Evolutionary conservation across 306 rosid genomes (phyloP).

Genomic region (Prunus dulcis): DNA sequence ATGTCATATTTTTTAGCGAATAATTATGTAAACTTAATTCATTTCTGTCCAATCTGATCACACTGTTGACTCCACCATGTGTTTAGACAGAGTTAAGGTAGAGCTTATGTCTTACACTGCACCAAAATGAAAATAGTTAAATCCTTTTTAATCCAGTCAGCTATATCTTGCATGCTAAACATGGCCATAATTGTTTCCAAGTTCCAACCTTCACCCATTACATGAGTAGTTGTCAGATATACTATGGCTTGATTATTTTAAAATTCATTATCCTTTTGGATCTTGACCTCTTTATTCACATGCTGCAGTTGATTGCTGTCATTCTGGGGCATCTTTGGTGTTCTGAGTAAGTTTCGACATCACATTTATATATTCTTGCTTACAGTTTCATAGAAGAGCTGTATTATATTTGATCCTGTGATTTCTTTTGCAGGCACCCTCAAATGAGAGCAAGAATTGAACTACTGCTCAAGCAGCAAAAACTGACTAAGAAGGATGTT

Average conservation of each 20-base stretch:
- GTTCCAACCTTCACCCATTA: not conserved
- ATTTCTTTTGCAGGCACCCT: slow-evolving; percentile 48
- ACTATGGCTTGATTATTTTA: not conserved
- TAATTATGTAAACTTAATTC: not conserved
- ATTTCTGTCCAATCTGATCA: too few relatives aligned
- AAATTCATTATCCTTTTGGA: slow-evolving; percentile 4
- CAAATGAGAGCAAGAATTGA: slow-evolving; percentile 91
- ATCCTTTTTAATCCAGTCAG: not conserved
- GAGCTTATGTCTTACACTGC: not conserved
- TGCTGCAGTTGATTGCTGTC: slow-evolving; percentile 77
- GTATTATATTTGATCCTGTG: slow-evolving; percentile 19
- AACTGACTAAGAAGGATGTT: slow-evolving; percentile 64
- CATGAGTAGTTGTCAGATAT: not conserved
- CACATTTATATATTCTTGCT: not conserved
- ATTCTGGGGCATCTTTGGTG: slow-evolving; percentile 95
- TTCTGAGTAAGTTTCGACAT: slow-evolving; percentile 68
- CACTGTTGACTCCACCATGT: not conserved
- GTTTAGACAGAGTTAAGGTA: not conserved
- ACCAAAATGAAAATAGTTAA: not conserved
- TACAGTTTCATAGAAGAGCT: slow-evolving; percentile 1
- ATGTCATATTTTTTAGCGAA: not conserved
- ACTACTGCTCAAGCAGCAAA: slow-evolving; percentile 84
- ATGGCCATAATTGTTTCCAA: too few relatives aligned
- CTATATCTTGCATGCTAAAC: too few relatives aligned
- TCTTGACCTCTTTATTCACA: slow-evolving; percentile 20